Conservation (phyloP, 495 filamentous ascomycete genomes). For the Neurospora hispaniola region DNA sequence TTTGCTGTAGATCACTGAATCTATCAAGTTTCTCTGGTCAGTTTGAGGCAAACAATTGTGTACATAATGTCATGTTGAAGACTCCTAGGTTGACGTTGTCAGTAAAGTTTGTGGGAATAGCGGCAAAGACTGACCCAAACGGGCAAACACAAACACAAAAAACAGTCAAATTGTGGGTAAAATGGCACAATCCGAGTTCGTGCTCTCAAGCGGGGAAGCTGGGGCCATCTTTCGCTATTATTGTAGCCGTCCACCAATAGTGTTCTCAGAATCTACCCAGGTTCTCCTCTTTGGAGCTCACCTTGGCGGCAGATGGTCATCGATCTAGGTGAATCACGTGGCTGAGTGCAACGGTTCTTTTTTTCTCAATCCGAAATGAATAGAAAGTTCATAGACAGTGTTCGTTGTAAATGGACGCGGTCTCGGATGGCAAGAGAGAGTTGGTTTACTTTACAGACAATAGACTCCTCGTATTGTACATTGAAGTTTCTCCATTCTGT, state of each 20-base stretch:
- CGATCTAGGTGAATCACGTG: constrained; percentile 17
- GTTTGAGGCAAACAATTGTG: not conserved
- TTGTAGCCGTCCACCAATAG: not conserved
- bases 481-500: constrained; percentile 17
- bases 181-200: not conserved
- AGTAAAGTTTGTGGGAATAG: not conserved
- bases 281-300: not conserved
- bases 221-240: not conserved
- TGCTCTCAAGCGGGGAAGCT: not conserved
- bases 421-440: constrained; percentile 2
- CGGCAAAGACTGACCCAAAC: not conserved
- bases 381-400: too few species aligned
- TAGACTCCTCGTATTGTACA: constrained; percentile 18
- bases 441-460: constrained; percentile 12
- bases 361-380: not conserved
- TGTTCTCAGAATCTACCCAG: not conserved
- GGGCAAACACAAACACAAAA: not conserved
- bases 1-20: not conserved
- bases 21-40: not conserved
- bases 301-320: not conserved
- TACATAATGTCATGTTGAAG: too few species aligned
- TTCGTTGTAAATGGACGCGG: constrained; percentile 7
- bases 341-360: constrained; percentile 7
- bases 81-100: too few species aligned
- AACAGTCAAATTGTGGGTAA: not conserved